phyloP scores from a whole-genome alignment of 2,329 filamentous ascomycete genomes.

The Aspergillus versicolor region DNA sequence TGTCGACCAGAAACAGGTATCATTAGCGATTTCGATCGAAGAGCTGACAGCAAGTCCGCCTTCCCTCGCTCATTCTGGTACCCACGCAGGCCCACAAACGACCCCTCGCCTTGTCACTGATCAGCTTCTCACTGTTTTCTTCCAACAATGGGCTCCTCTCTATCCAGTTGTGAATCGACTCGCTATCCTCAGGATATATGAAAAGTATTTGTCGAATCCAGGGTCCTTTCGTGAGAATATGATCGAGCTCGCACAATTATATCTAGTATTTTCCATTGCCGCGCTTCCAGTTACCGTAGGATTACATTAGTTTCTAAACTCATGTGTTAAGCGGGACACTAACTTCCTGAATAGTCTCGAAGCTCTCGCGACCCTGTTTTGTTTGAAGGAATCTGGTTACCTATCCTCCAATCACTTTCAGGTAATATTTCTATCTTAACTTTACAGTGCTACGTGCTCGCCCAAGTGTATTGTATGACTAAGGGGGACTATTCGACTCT shows the following conservation, averaged over 20 bases:
- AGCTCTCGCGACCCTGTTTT: constrained; percentile 56
- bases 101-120: constrained; percentile 89
- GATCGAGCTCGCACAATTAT: constrained; percentile 80
- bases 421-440: constrained; percentile 80
- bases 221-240: constrained; percentile 70
- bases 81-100: constrained; percentile 53
- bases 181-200: constrained; percentile 80
- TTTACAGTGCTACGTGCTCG: constrained; percentile 83
- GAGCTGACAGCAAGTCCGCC: constrained; percentile 38
- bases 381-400: constrained; percentile 80
- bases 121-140: constrained; percentile 92
- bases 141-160: constrained; percentile 95
- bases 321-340: too few species aligned
- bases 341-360: constrained; percentile 43
- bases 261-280: constrained; percentile 90
- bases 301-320: neutral
- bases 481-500: constrained; percentile 81
- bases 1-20: constrained; percentile 69
- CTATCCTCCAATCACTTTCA: constrained; percentile 70
- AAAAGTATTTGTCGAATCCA: constrained; percentile 76
- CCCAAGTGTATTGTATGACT: constrained; percentile 84
- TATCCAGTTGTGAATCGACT: constrained; percentile 92
- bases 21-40: constrained; percentile 30
- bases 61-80: constrained; percentile 45
- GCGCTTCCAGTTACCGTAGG: constrained; percentile 63